A percentile compares a stretch with the other conserved stretches of the same genome.
Evolutionary conservation across 768 basidiomycete species (phyloP).

Genomic region (Russula olivacea): DNA sequence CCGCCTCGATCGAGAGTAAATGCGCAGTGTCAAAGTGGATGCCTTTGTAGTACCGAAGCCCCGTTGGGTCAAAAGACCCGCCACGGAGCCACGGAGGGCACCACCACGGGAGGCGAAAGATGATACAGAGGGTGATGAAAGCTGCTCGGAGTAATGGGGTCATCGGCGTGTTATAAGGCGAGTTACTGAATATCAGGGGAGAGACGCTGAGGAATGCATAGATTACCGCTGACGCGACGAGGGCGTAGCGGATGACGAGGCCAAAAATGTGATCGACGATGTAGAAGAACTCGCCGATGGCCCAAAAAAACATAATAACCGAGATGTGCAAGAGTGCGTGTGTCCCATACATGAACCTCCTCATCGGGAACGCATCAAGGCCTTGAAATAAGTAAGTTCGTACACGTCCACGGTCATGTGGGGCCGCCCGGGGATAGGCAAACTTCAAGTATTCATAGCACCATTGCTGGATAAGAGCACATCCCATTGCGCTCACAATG

Average conservation of each 20-base stretch:
- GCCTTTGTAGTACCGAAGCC: not conserved
- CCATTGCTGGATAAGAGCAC: constrained; percentile 22
- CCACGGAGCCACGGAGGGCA: not conserved
- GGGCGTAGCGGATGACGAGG: not conserved
- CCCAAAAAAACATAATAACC: constrained; percentile 18
- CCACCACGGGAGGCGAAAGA: not conserved
- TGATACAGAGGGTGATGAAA: not conserved
- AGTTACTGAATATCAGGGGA: constrained; percentile 9
- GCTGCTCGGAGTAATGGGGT: not conserved
- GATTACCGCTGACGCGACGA: not conserved
- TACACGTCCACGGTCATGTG: constrained; percentile 13
- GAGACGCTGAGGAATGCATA: constrained; percentile 13
- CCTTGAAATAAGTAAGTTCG: constrained; percentile 13
- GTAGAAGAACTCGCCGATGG: constrained; percentile 14
- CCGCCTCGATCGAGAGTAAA: not conserved
- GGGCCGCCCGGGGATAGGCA: constrained; percentile 4
- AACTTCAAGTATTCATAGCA: constrained; percentile 1
- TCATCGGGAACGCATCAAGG: constrained; percentile 9
- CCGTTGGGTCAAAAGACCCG: not conserved
- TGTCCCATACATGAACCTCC: constrained; percentile 11
- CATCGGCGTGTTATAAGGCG: constrained; percentile 18
- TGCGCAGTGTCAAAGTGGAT: not conserved
- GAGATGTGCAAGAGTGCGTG: constrained; percentile 14
- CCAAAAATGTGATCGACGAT: not conserved
- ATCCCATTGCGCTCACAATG: constrained; percentile 12